Evolutionary conservation across 2,329 filamentous ascomycete species (phyloP), one percentile per base, ranked within the genome.

Genomic region (Chalara sp.): DNA sequence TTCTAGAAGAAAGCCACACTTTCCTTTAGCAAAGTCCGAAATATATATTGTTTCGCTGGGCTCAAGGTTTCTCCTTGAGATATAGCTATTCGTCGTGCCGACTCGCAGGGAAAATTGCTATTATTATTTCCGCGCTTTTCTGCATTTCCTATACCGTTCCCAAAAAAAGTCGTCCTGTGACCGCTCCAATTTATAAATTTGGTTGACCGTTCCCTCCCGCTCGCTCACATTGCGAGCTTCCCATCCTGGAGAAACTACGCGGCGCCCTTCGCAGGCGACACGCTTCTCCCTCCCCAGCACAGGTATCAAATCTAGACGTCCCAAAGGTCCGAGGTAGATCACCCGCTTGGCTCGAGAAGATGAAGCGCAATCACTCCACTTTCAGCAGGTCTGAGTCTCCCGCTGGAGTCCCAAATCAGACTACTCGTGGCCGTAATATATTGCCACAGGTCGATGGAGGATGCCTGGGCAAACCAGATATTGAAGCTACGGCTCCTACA

Each of bases 231-330:
- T 21, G 21, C 21, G 21, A 21, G 21, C 21, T 21, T 21, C 21
- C 10, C 43, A 45, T 10, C 6, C 43, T 45, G 43, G 43, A 45
- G 13, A 52, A 61, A 56, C 13, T 62, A 53, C 39, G 65, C 54
- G 61, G 61, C 40, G 63, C 58, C 48, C 63, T 64, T 50, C 56
- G 59, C 39, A 58, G 62, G 55, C 62, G 58, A 42, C 58, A 57
- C 50, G 57, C 61, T 55, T 58, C 58, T 43, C 57, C 57, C 6
- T 53, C 57, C 21, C 45, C 54, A 21, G 41, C 57, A 30, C 44
- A 54, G 29, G 48, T 47, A 6, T 29, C 46, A 13, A 35, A 21
- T 7, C 56, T 56, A 52, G 52, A 54, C 7, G 21, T 47, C 11
- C 51, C 40, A 35, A 55, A 55, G 30, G 33, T 47, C 32, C 49